Evolutionary conservation across 208 protist species (phyloP), one percentile per base, ranked within the genome.

Genomic region (Crithidia brevicula): DNA sequence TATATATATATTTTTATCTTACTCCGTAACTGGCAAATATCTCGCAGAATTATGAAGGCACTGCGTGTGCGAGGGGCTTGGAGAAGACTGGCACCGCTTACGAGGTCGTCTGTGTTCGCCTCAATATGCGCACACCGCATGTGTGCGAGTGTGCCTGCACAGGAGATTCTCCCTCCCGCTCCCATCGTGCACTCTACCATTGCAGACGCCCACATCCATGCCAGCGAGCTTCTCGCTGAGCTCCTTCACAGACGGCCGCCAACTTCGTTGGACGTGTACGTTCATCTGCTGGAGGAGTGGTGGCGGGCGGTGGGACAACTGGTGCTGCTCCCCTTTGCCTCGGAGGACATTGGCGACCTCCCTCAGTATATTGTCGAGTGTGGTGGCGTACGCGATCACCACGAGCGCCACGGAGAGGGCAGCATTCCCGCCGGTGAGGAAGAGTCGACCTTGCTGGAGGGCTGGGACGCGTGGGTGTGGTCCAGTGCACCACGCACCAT

Each of bases 391-490:
- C 33, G 23, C 10, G 25, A 10, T 18, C 20, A 25, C 22, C 36
- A 31, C 4, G 30, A 23, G 4, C 1, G 30, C 7, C 7, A 27
- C 31, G 30, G 7, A 27, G 30, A 23, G 3, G 30, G n/a, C 25
- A 45, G 27, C 20, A 23, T 42, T 30, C 25, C 40, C n/a, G 22
- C 56, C 25, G 40, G 20, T 16, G 30, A 50, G n/a, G 51, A 58
- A 5, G 33, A 36, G n/a, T 50, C 60, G 0, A 43, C 38, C 40
- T 6, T 68, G 43, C 40, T 67, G 52, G 60, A 67, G 38, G 10
- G 67, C 27, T 74, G 68, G 68, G 60, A 74, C 30, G 59, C 40
- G 23, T 74, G 68, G 68, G 52, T 74, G 45, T 74, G 68, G 68
- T 57, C 58, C 25, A 74, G 68, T 43, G 34, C 28, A 2, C 68